Percentiles rank a stretch among this genome's conserved stretches.
phyloP scores from a whole-genome alignment of 257 asterid genomes.

The Sherardia arvensis region DNA sequence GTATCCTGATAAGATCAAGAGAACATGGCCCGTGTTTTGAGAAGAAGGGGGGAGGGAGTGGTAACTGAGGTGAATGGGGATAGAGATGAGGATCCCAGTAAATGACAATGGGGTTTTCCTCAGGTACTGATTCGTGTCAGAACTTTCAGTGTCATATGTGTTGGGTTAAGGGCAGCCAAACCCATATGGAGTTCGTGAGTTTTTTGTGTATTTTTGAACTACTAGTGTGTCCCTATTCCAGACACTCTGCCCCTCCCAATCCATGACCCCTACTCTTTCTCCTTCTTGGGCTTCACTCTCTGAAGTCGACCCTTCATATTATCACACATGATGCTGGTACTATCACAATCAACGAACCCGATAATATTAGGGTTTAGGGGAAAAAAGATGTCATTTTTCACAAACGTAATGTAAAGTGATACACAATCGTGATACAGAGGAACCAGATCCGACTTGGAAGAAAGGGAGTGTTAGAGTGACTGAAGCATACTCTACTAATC shows the following conservation, averaged over 20 bases:
- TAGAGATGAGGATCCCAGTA: neutral
- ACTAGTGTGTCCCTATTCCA: neutral
- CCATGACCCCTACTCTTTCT: neutral
- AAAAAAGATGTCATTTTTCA: too few species aligned
- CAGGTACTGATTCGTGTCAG: slow-evolving; percentile 24
- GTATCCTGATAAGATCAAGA: too few species aligned
- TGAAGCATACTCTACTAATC: too few species aligned
- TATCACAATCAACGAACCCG: too few species aligned
- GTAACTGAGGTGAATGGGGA: too few species aligned
- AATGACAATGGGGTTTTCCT: neutral
- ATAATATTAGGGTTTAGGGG: too few species aligned
- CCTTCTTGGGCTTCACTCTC: neutral
- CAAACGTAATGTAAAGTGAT: too few species aligned
- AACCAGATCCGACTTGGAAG: too few species aligned
- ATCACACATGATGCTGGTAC: neutral
- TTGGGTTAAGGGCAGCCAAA: neutral
- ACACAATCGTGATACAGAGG: too few species aligned
- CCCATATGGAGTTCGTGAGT: neutral
- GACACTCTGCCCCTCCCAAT: neutral
- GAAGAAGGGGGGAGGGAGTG: too few species aligned
- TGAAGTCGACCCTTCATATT: too few species aligned
- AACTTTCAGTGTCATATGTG: slow-evolving; percentile 11
- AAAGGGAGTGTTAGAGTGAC: neutral
- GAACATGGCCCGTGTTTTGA: too few species aligned
- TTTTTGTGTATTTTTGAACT: neutral